Conservation (phyloP, 2,329 filamentous ascomycete species). For the Ophiostoma piceae region DNA sequence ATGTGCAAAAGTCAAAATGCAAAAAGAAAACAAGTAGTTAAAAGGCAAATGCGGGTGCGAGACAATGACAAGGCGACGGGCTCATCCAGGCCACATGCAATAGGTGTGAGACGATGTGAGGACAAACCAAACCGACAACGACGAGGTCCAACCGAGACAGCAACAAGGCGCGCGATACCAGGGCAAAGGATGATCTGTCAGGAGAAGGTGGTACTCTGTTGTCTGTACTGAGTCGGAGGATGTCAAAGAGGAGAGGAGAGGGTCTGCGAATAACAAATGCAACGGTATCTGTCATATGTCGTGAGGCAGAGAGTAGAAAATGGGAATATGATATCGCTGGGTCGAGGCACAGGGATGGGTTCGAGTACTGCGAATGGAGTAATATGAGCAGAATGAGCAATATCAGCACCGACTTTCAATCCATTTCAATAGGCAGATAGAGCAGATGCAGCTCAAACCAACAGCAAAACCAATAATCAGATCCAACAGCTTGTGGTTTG, state of each 20-base stretch:
- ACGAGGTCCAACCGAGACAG: not conserved
- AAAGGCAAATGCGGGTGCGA: not conserved
- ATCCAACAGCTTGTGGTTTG: no score
- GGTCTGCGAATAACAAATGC: not conserved
- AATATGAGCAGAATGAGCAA: not conserved
- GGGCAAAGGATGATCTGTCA: not conserved
- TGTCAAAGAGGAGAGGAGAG: not conserved
- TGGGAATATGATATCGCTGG: not conserved
- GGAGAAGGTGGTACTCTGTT: not conserved
- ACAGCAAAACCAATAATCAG: no score
- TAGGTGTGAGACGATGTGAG: not conserved
- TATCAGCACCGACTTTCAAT: not conserved
- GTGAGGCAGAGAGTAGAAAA: not conserved
- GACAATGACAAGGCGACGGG: not conserved
- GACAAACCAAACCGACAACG: not conserved
- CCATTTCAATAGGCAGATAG: not conserved
- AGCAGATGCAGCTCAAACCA: not conserved
- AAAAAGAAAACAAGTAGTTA: not conserved
- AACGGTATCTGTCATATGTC: not conserved
- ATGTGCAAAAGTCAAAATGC: not conserved
- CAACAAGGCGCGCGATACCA: slow-evolving; percentile 7
- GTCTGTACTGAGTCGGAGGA: not conserved
- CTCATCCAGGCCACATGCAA: not conserved
- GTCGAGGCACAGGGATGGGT: not conserved
- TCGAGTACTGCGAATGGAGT: not conserved